Evolutionary conservation across 139 green algal genomes (phyloP).

Genomic region (Medakamo hakoo): DNA sequence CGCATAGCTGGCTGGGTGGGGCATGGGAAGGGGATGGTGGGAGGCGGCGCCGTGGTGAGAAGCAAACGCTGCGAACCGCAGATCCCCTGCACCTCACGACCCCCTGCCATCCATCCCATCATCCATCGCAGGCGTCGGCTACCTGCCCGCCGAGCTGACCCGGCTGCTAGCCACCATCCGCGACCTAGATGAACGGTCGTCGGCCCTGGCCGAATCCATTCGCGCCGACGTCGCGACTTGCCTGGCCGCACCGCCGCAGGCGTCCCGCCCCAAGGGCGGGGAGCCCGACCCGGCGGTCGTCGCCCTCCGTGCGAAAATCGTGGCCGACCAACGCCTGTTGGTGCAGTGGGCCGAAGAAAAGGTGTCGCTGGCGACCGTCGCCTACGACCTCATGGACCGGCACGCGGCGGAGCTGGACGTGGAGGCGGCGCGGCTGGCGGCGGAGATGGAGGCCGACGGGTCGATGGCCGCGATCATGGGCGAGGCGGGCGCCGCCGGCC

Average conservation of each 20-base stretch:
- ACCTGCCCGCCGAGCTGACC: constrained; percentile 45
- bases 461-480: neutral
- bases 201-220: neutral
- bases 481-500: neutral
- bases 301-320: constrained; percentile 20
- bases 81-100: neutral
- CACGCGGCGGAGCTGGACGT: constrained; percentile 38
- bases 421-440: constrained; percentile 34
- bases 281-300: constrained; percentile 12
- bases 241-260: neutral
- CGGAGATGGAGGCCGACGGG: constrained; percentile 20
- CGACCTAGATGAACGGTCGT: constrained; percentile 41
- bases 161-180: constrained; percentile 56
- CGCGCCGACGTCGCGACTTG: neutral
- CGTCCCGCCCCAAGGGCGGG: no score
- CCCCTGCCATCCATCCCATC: neutral
- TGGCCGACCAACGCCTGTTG: constrained; percentile 40
- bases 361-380: constrained; percentile 32
- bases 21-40: neutral
- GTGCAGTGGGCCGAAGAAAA: constrained; percentile 70
- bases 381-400: constrained; percentile 46
- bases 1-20: neutral
- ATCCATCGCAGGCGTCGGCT: constrained; percentile 13
- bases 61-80: neutral
- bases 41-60: neutral